Evolutionary conservation across 2,329 filamentous ascomycete species (phyloP).

Genomic region (Cladosporium sp.): DNA sequence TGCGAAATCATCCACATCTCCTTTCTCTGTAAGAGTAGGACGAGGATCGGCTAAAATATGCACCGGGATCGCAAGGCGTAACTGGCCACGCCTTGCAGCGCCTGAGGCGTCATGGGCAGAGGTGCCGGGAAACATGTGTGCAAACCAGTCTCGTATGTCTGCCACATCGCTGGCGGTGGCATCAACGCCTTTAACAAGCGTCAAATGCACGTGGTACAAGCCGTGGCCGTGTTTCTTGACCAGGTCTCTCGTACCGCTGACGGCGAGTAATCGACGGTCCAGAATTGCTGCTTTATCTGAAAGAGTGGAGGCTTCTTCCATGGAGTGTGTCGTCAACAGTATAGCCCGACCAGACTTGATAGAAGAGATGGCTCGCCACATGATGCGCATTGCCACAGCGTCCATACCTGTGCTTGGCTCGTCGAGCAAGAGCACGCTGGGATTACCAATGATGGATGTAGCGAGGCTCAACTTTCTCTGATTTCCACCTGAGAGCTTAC

Average conservation of each 20-base stretch:
- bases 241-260: conserved; percentile 68
- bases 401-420: conserved; percentile 84
- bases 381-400: conserved; percentile 78
- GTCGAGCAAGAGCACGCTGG: conserved; percentile 76
- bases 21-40: not conserved
- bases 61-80: conserved; percentile 67
- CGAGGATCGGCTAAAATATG: not conserved
- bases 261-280: conserved; percentile 73
- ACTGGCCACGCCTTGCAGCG: conserved; percentile 52
- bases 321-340: conserved; percentile 86
- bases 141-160: conserved; percentile 61
- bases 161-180: conserved; percentile 65
- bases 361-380: conserved; percentile 76
- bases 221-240: conserved; percentile 63
- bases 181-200: conserved; percentile 66
- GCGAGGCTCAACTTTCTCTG: conserved; percentile 81
- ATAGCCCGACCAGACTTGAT: conserved; percentile 71
- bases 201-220: conserved; percentile 71
- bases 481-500: conserved; percentile 78
- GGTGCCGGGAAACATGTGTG: conserved; percentile 55
- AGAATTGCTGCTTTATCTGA: conserved; percentile 79
- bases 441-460: conserved; percentile 87
- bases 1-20: not conserved
- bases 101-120: conserved; percentile 68
- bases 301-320: conserved; percentile 88